Conservation (phyloP, 2,329 filamentous ascomycete species). For the Exophiala xenobiotica region DNA sequence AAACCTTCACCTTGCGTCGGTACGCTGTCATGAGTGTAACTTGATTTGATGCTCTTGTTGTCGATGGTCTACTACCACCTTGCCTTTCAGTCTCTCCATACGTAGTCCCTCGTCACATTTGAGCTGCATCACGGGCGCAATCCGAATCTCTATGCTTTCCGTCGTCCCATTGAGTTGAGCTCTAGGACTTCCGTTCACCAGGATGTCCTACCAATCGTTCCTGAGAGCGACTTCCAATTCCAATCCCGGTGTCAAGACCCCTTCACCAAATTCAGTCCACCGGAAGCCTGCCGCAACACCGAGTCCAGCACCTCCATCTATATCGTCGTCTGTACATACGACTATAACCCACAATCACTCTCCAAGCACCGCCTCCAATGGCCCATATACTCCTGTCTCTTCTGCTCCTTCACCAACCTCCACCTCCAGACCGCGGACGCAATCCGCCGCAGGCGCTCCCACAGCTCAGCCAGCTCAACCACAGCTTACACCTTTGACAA, state of each 20-base stretch:
- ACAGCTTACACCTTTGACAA: slow-evolving; percentile 35
- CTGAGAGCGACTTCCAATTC: slow-evolving; percentile 16
- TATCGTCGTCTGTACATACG: slow-evolving; percentile 9
- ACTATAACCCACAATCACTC: slow-evolving; percentile 12
- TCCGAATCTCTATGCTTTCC: too few species aligned
- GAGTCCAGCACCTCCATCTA: slow-evolving; percentile 6
- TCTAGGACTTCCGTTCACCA: not conserved
- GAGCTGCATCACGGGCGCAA: too few species aligned
- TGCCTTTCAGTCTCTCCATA: too few species aligned
- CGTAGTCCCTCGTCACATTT: too few species aligned
- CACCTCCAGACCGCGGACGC: slow-evolving; percentile 5
- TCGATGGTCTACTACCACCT: too few species aligned
- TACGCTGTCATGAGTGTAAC: too few species aligned
- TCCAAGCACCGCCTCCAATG: slow-evolving; percentile 3
- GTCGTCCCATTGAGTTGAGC: not conserved
- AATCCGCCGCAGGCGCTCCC: not conserved
- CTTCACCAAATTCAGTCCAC: slow-evolving; percentile 17
- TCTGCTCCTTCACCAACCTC: slow-evolving; percentile 5
- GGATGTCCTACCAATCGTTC: slow-evolving; percentile 25
- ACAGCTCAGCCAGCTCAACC: not conserved
- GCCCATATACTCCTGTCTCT: slow-evolving; percentile 15
- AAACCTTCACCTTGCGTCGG: too few species aligned
- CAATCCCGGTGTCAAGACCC: slow-evolving; percentile 8
- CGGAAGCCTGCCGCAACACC: slow-evolving; percentile 18
- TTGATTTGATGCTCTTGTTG: too few species aligned